Evolutionary conservation across 176 grass and related monocot genomes (phyloP).

Genomic region (bread wheat (Triticum aestivum)): DNA sequence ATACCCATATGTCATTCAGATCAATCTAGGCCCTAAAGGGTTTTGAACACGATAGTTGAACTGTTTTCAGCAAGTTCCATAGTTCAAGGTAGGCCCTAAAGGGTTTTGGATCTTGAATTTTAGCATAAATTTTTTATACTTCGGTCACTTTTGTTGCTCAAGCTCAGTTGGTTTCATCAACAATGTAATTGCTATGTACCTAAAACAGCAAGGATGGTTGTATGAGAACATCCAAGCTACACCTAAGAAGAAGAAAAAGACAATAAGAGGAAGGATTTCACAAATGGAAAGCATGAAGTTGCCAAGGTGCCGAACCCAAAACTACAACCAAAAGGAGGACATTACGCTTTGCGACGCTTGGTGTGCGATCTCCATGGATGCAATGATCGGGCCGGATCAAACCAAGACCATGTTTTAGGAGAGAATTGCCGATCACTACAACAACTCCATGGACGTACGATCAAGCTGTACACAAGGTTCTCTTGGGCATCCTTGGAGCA

Average conservation of each 20-base stretch:
- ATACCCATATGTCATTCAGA: neutral
- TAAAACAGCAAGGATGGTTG: neutral
- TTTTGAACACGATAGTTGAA: neutral
- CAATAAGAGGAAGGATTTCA: neutral
- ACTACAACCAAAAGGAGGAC: too few relatives aligned
- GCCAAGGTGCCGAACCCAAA: too few relatives aligned
- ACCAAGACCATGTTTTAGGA: too few relatives aligned
- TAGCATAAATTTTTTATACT: neutral
- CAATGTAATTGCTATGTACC: neutral
- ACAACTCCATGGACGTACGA: too few relatives aligned
- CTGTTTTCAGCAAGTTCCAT: neutral
- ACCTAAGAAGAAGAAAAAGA: neutral
- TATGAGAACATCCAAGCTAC: constrained; percentile 4
- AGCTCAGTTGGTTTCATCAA: neutral
- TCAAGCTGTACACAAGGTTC: too few relatives aligned
- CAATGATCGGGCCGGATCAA: too few relatives aligned
- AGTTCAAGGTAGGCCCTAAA: neutral
- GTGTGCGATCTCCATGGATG: too few relatives aligned
- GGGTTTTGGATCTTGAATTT: neutral
- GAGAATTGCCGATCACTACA: too few relatives aligned
- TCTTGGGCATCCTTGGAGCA: too few relatives aligned
- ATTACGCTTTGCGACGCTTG: too few relatives aligned
- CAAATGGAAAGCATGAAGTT: neutral
- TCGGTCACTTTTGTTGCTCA: neutral
- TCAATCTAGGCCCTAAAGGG: neutral